Percentiles rank a stretch among this genome's conserved stretches.
phyloP scores from a whole-genome alignment of 1,284 basidiomycete species.

The Hypsizygus ulmarius region DNA sequence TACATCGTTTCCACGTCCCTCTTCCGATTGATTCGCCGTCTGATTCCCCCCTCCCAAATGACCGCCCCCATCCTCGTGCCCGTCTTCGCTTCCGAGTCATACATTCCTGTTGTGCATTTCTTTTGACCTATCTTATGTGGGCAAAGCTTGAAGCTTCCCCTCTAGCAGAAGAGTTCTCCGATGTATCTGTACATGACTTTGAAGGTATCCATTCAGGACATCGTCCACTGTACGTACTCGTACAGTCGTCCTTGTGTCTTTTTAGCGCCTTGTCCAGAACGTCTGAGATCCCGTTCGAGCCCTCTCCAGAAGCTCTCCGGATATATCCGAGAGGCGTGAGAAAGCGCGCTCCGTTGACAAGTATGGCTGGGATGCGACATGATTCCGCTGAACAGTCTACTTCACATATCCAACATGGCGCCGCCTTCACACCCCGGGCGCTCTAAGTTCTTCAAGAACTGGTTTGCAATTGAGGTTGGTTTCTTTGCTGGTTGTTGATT shows the following conservation, averaged over 20 bases:
- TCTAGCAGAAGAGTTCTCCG: constrained; percentile 18
- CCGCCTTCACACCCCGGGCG: constrained; percentile 28
- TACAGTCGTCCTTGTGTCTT: background rate
- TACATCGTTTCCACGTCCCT: constrained; percentile 12
- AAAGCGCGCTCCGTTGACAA: constrained; percentile 17
- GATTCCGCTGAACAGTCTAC: constrained; percentile 2
- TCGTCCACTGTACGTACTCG: background rate
- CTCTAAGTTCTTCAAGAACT: constrained; percentile 61
- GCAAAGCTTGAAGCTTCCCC: constrained; percentile 30
- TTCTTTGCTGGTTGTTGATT: background rate
- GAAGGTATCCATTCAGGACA: constrained; percentile 1
- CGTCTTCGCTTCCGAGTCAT: constrained; percentile 11
- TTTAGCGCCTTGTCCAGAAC: background rate
- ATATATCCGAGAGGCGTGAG: constrained; percentile 28
- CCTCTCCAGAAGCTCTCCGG: constrained; percentile 16
- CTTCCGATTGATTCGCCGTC: no score
- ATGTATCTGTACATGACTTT: constrained; percentile 24
- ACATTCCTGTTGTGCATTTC: constrained; percentile 20
- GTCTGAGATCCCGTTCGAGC: no score
- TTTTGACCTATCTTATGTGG: constrained; percentile 21
- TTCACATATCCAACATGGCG: constrained; percentile 13
- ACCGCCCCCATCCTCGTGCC: constrained; percentile 13
- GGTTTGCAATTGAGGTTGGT: constrained; percentile 79
- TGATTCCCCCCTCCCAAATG: constrained; percentile 2
- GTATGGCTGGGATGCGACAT: background rate